Conservation (phyloP, 2,329 filamentous ascomycete species). For the Pseudogymnoascus sp. region DNA sequence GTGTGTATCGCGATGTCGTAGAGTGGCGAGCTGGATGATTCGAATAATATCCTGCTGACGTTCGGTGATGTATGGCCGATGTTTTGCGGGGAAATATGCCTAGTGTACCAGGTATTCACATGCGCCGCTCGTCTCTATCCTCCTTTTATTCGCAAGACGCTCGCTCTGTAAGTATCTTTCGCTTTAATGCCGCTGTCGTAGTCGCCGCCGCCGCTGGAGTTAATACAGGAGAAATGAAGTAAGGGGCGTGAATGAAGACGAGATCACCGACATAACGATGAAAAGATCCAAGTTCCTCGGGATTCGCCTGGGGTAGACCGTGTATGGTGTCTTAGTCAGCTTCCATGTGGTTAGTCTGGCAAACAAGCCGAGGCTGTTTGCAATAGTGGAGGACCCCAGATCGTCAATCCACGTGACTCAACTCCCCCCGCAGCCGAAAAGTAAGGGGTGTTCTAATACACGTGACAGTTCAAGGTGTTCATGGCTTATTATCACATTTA, state of each 20-base stretch:
- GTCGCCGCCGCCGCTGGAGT: background rate
- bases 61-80: background rate
- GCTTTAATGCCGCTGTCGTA: background rate
- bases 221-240: conserved; percentile 2
- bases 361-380: background rate
- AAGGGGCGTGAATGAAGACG: background rate
- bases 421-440: background rate
- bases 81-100: conserved; percentile 1
- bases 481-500: background rate
- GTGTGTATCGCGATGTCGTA: background rate
- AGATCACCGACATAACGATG: background rate
- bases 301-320: background rate
- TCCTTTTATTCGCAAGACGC: background rate
- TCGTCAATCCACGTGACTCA: background rate
- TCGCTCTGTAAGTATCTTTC: background rate
- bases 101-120: background rate
- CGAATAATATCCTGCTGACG: background rate
- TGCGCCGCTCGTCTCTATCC: background rate
- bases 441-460: background rate
- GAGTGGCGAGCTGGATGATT: background rate
- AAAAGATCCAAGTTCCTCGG: conserved; percentile 4
- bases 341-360: conserved; percentile 1
- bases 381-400: background rate
- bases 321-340: background rate
- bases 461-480: background rate